Evolutionary conservation across 2,329 filamentous ascomycete species (phyloP), one percentile per base, ranked within the genome.

Genomic region (Cladosporium halotolerans): DNA sequence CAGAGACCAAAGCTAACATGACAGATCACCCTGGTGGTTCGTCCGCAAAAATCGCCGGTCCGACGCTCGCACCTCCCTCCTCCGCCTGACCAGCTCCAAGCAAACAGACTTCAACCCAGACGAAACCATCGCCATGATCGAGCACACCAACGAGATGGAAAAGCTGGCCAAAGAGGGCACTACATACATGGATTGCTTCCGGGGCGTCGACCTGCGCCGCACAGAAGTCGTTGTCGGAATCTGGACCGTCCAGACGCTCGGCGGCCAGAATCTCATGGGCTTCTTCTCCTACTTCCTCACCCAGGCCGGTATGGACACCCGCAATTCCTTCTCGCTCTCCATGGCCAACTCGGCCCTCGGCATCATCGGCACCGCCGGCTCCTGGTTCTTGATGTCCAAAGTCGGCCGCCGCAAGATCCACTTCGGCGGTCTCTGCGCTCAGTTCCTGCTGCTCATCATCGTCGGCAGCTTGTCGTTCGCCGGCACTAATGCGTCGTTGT

Each of bases 41-140:
- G 60, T 66, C 18, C 63, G 65, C 42, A 60, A 62, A 16, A 55
- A 52, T n/a, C 57, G 58, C 32, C 45, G 16, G 2, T 50, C 55
- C n/a, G 55, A 60, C n/a, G 57, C 58, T 9, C 55, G 52, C 16
- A 31, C 18, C 7, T 51, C 52, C 13, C 46, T 62, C 3, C 32
- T 49, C 19, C 49, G 57, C 14, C 52, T 60, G 6, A 56, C 53
- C 55, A 58, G 39, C 16, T 19, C 39, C 8, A 50, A 50, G 31
- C 47, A 50, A 39, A 16, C 47, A 7, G n/a, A 34, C 39, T 50
- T 50, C 78, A 84, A 92, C 62, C 79, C 85, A 8, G 85, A 93
- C 57, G 87, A 92, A 70, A 92, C 87, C 0, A 76, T 95, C 41
- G 85, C 88, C 62, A 91, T 95, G 87, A 93, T 95, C 85, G 81